These are phyloP conservation scores for Aspergillus pseudotamarii DNA, from an alignment of 2,329 filamentous ascomycete species.

Conservation along the genomic window DNA sequence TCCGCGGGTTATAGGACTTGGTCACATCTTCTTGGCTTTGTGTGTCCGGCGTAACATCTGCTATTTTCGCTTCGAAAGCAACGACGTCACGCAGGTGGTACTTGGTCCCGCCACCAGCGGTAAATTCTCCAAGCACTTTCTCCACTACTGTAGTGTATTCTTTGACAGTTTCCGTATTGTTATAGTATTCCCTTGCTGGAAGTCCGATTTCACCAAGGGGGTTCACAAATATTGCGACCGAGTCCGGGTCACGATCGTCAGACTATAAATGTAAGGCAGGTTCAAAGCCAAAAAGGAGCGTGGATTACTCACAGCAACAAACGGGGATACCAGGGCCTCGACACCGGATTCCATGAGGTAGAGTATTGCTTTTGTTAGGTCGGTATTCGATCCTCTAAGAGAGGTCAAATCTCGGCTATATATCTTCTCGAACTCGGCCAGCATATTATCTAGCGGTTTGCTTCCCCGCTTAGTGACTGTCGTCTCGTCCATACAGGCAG, in stretches of 20 bases:
- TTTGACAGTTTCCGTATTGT: slow-evolving; percentile 55
- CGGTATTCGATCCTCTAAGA: slow-evolving; percentile 22
- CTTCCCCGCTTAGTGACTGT: slow-evolving; percentile 58
- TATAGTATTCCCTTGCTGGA: slow-evolving; percentile 64
- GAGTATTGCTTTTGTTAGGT: slow-evolving; percentile 40
- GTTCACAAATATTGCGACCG: slow-evolving; percentile 51
- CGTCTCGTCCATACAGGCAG: slow-evolving; percentile 67
- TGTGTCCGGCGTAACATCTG: slow-evolving; percentile 59
- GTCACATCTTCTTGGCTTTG: slow-evolving; percentile 65
- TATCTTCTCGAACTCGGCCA: slow-evolving; percentile 55
- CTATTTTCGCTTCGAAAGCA: slow-evolving; percentile 64
- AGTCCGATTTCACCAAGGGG: slow-evolving; percentile 57
- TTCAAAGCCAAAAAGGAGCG: neutral
- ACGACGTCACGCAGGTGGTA: slow-evolving; percentile 48
- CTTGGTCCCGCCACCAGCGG: slow-evolving; percentile 29
- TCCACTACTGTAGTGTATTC: slow-evolving; percentile 54
- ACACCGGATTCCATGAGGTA: slow-evolving; percentile 42
- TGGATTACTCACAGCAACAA: slow-evolving; percentile 34
- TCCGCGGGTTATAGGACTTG: slow-evolving; percentile 68
- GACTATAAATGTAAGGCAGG: slow-evolving; percentile 30
- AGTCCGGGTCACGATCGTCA: slow-evolving; percentile 59
- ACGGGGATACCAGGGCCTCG: slow-evolving; percentile 35
- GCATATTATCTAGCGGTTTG: slow-evolving; percentile 58
- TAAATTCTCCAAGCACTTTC: slow-evolving; percentile 45
- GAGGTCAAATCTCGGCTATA: slow-evolving; percentile 43